These are phyloP conservation scores for Chlorophyllum brunneum DNA, from an alignment of 768 basidiomycete species.

Conservation along the genomic window DNA sequence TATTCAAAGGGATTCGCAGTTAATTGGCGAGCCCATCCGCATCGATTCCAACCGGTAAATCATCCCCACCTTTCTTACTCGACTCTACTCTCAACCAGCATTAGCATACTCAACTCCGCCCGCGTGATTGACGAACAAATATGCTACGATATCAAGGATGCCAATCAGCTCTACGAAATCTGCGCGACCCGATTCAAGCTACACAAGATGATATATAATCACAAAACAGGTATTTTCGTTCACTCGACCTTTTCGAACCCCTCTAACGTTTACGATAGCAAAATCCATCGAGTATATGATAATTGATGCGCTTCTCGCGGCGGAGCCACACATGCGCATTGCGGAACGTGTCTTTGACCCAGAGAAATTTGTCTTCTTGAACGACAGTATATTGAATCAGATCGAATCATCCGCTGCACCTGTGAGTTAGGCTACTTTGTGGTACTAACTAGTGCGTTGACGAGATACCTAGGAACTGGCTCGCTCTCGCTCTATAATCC, in stretches of 20 bases:
- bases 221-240: constrained; percentile 55
- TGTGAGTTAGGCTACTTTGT: constrained; percentile 30
- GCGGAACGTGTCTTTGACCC: constrained; percentile 55
- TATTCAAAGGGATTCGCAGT: constrained; percentile 69
- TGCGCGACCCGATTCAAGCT: constrained; percentile 72
- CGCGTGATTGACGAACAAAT: constrained; percentile 73
- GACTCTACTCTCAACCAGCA: neutral
- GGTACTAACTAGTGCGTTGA: neutral
- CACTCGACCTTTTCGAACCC: neutral
- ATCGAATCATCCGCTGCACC: constrained; percentile 54
- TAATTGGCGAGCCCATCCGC: constrained; percentile 60
- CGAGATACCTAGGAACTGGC: constrained; percentile 47
- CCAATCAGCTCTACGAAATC: constrained; percentile 70
- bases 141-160: constrained; percentile 81
- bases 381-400: constrained; percentile 58
- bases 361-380: constrained; percentile 57
- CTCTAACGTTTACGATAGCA: constrained; percentile 34
- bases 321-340: constrained; percentile 62
- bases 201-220: constrained; percentile 82
- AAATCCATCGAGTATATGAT: constrained; percentile 83
- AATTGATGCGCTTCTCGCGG: constrained; percentile 66
- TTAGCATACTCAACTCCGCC: constrained; percentile 68
- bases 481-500: constrained; percentile 54
- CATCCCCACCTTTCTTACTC: neutral
- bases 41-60: constrained; percentile 46